These are phyloP conservation scores for Hypoxylon intermedium DNA, from an alignment of 495 filamentous ascomycete species.

Conservation along the genomic window DNA sequence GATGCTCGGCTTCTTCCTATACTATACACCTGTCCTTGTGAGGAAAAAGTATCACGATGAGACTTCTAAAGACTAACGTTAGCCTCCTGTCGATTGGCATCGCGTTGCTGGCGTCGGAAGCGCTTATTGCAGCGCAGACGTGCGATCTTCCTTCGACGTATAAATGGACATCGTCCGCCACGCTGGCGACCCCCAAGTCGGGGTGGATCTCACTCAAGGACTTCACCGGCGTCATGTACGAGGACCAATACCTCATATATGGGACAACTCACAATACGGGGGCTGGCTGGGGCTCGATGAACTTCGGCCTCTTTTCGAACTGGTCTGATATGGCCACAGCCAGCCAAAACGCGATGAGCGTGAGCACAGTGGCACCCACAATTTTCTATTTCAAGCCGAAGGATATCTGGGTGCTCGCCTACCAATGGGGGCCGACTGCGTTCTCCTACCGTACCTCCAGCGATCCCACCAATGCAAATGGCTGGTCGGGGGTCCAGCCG, in stretches of 20 bases:
- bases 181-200: slow-evolving; percentile 57
- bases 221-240: slow-evolving; percentile 59
- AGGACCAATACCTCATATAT: slow-evolving; percentile 65
- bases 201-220: slow-evolving; percentile 66
- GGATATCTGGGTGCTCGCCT: slow-evolving; percentile 64
- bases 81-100: slow-evolving; percentile 5
- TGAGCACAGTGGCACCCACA: slow-evolving; percentile 63
- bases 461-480: slow-evolving; percentile 62
- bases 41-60: slow-evolving; percentile 22
- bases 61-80: slow-evolving; percentile 1
- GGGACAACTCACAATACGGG: slow-evolving; percentile 50
- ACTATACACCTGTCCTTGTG: background rate
- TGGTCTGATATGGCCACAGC: slow-evolving; percentile 62
- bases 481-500: slow-evolving; percentile 60
- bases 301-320: slow-evolving; percentile 62
- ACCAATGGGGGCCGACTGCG: slow-evolving; percentile 65
- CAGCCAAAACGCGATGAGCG: slow-evolving; percentile 58
- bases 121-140: slow-evolving; percentile 31
- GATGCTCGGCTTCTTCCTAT: too few relatives aligned
- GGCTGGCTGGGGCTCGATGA: slow-evolving; percentile 61
- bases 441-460: slow-evolving; percentile 66
- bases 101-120: slow-evolving; percentile 33
- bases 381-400: slow-evolving; percentile 69
- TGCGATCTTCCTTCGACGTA: slow-evolving; percentile 64
- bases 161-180: slow-evolving; percentile 59